Conservation (phyloP, 331 rosid species). For the Rhamnella rubrinervis region DNA sequence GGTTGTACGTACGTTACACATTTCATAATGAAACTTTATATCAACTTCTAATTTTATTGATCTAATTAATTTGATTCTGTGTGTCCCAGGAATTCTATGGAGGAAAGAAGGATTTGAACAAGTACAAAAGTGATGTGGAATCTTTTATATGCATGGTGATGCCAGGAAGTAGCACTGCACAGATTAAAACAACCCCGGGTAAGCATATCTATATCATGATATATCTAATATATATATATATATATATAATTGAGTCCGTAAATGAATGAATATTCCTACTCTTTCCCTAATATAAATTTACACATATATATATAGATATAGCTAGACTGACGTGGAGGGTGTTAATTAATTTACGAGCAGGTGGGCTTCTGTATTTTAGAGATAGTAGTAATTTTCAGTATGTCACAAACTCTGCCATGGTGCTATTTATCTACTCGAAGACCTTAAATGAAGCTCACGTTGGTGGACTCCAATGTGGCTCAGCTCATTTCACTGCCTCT, state of each 20-base stretch:
- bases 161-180: slow-evolving; percentile 76
- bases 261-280: background rate
- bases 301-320: too few species aligned
- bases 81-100: slow-evolving; percentile 53
- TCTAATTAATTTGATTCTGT: background rate
- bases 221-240: background rate
- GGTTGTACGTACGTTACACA: slow-evolving; percentile 26
- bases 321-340: background rate
- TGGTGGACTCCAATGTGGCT: slow-evolving; percentile 64
- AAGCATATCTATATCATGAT: too few species aligned
- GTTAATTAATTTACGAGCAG: slow-evolving; percentile 28
- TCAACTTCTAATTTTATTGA: too few species aligned
- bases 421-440: slow-evolving; percentile 60
- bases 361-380: slow-evolving; percentile 71
- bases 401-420: slow-evolving; percentile 60
- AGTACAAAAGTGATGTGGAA: slow-evolving; percentile 54
- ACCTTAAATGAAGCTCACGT: slow-evolving; percentile 40
- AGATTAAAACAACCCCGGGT: slow-evolving; percentile 69
- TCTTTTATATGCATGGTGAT: slow-evolving; percentile 72
- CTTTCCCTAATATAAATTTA: background rate
- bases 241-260: too few species aligned
- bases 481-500: slow-evolving; percentile 46
- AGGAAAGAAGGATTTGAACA: slow-evolving; percentile 51
- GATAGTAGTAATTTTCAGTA: slow-evolving; percentile 78
- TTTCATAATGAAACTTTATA: background rate